Conservation (phyloP, 495 filamentous ascomycete species). For the Hypomontagnella submonticulosa region DNA sequence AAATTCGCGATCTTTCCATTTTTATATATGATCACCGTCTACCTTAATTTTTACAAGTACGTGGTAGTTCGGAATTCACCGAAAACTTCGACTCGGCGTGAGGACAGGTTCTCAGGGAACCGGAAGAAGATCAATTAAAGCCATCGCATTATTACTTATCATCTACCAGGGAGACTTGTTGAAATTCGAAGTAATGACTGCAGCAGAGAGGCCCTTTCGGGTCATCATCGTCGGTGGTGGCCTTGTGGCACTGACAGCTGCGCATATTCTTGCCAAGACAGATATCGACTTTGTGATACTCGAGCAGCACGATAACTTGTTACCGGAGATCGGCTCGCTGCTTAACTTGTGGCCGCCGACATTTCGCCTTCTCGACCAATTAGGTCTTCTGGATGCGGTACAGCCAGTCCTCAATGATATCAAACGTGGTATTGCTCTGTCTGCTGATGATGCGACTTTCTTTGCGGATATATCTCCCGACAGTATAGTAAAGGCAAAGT, state of each 20-base stretch:
- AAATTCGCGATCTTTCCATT: too few relatives aligned
- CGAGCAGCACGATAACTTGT: constrained; percentile 52
- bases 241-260: constrained; percentile 61
- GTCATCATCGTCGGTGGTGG: constrained; percentile 66
- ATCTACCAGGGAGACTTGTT: not conserved
- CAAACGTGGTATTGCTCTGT: constrained; percentile 32
- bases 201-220: constrained; percentile 49
- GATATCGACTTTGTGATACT: constrained; percentile 63
- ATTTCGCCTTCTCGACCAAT: constrained; percentile 60
- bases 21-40: too few relatives aligned
- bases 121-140: not conserved
- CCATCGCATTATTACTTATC: not conserved
- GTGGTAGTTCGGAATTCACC: too few relatives aligned
- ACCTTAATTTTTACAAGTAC: too few relatives aligned
- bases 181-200: constrained; percentile 14
- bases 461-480: constrained; percentile 5
- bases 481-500: constrained; percentile 18
- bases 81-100: too few relatives aligned
- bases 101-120: too few relatives aligned
- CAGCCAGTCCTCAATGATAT: constrained; percentile 25
- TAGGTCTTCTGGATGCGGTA: constrained; percentile 53
- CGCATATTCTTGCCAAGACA: constrained; percentile 55
- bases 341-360: constrained; percentile 51
- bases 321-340: constrained; percentile 55
- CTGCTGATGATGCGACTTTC: constrained; percentile 35